These are phyloP conservation scores for Mortierella hygrophila DNA, from an alignment of 192 early-diverging fungal species.

Conservation along the genomic window DNA sequence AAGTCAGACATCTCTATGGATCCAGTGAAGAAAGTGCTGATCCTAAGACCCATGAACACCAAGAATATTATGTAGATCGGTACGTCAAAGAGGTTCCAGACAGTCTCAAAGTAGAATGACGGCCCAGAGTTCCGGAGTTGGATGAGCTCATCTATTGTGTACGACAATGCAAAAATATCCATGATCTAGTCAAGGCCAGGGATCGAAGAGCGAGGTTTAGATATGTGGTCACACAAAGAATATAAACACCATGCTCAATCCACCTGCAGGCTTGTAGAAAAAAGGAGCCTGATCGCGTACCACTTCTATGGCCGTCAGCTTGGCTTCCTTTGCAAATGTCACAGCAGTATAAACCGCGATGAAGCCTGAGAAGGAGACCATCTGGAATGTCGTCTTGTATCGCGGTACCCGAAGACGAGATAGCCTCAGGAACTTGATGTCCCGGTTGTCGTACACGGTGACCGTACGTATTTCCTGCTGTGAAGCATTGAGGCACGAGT, in stretches of 20 bases:
- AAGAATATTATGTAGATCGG: conserved; percentile 55
- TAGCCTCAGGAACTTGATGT: conserved; percentile 52
- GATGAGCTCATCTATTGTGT: conserved; percentile 46
- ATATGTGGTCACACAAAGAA: not conserved
- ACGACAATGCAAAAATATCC: conserved; percentile 47
- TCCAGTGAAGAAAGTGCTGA: conserved; percentile 34
- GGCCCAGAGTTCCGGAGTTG: conserved; percentile 56
- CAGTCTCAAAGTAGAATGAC: conserved; percentile 58
- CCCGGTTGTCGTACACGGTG: conserved; percentile 35
- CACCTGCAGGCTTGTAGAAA: not conserved
- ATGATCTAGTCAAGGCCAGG: conserved; percentile 35
- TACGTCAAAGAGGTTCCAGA: conserved; percentile 62
- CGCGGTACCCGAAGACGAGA: conserved; percentile 54
- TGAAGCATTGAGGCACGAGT: conserved; percentile 41
- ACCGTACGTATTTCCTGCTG: conserved; percentile 46
- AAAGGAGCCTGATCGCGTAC: not conserved
- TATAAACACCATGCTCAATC: not conserved
- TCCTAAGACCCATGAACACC: conserved; percentile 43
- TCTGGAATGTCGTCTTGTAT: conserved; percentile 58
- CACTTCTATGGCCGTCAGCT: conserved; percentile 47
- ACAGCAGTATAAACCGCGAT: conserved; percentile 57
- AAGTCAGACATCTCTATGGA: conserved; percentile 36
- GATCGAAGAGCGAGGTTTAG: not conserved
- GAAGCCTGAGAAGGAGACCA: conserved; percentile 49
- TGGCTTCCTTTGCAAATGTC: conserved; percentile 36